Conservation (phyloP, 2,329 filamentous ascomycete genomes). For the Boeremia exigua region DNA sequence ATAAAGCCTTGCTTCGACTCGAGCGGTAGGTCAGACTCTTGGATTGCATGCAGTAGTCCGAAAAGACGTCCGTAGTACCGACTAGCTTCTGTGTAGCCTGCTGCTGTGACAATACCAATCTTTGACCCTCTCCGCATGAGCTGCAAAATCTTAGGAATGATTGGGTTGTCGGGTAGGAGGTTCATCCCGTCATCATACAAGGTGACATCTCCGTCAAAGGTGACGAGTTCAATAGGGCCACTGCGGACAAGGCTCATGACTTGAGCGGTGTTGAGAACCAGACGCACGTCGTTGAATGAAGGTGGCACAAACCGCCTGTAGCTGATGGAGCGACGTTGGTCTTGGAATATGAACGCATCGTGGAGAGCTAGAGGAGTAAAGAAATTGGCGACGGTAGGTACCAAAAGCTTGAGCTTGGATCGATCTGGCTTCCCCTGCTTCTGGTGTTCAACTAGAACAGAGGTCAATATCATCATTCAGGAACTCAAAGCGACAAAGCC, state of each 20-base stretch:
- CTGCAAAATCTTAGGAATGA: slow-evolving; percentile 71
- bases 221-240: slow-evolving; percentile 80
- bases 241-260: slow-evolving; percentile 83
- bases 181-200: slow-evolving; percentile 84
- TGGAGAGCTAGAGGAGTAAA: slow-evolving; percentile 88
- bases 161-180: slow-evolving; percentile 75
- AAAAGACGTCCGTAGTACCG: slow-evolving; percentile 87
- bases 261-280: slow-evolving; percentile 94
- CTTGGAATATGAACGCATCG: slow-evolving; percentile 90
- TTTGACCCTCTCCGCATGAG: slow-evolving; percentile 80
- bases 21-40: slow-evolving; percentile 66
- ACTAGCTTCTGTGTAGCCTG: slow-evolving; percentile 87
- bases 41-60: slow-evolving; percentile 82
- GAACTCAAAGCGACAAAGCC: no score
- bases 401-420: slow-evolving; percentile 90
- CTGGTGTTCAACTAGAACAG: slow-evolving; percentile 70
- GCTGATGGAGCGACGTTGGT: slow-evolving; percentile 83
- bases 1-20: slow-evolving; percentile 79
- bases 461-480: slow-evolving; percentile 6
- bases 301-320: slow-evolving; percentile 91
- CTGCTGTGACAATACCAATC: slow-evolving; percentile 95
- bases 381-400: slow-evolving; percentile 90
- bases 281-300: slow-evolving; percentile 93
- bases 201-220: slow-evolving; percentile 97
- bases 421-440: slow-evolving; percentile 68